Conservation (phyloP, 2,329 filamentous ascomycete genomes). For the Didymella glomerata region DNA sequence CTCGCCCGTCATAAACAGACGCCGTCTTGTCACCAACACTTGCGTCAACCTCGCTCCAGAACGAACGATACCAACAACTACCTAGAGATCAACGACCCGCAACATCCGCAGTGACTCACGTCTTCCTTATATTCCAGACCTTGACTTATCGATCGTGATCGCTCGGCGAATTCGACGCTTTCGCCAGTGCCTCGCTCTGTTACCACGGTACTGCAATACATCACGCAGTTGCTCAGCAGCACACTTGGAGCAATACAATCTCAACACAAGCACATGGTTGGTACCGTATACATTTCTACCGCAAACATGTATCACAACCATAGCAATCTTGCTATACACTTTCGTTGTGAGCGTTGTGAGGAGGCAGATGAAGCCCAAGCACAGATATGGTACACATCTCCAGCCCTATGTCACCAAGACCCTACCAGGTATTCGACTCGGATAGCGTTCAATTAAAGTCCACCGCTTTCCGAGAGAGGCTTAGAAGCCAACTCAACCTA, state of each 20-base stretch:
- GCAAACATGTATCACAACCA: not conserved
- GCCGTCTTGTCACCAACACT: not conserved
- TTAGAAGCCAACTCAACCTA: not conserved
- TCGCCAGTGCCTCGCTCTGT: not conserved
- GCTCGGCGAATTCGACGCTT: not conserved
- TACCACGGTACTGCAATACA: constrained; percentile 2
- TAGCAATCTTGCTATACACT: too few species aligned
- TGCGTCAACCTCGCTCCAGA: not conserved
- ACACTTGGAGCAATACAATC: not conserved
- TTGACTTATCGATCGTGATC: not conserved
- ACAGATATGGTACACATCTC: not conserved
- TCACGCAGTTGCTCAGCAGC: not conserved
- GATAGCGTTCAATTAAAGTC: not conserved
- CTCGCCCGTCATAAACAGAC: not conserved
- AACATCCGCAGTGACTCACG: not conserved
- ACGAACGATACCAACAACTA: not conserved
- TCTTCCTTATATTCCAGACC: not conserved
- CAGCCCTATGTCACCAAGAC: not conserved
- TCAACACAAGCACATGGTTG: not conserved
- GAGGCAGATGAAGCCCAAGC: not conserved
- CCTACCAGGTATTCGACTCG: not conserved
- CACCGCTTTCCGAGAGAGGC: not conserved
- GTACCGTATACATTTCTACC: not conserved
- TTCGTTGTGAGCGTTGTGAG: not conserved
- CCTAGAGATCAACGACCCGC: not conserved